A percentile compares a stretch with the other conserved stretches of the same genome.
Evolutionary conservation across 257 asterid species (phyloP).

Genomic region (Solanum rostratum): DNA sequence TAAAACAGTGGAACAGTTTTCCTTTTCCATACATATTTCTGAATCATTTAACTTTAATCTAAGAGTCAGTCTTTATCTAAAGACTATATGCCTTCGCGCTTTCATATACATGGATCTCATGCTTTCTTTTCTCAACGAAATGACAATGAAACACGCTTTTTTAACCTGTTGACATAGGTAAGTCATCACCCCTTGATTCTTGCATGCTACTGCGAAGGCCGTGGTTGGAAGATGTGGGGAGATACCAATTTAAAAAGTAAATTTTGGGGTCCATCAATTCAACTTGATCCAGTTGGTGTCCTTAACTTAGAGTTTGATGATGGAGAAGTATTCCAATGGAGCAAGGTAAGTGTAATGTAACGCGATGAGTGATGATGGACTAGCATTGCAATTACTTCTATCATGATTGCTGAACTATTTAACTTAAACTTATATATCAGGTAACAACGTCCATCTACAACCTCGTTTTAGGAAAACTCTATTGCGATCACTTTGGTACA

Average conservation of each 20-base stretch:
- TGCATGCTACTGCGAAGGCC: constrained; percentile 15
- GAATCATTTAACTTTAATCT: no score
- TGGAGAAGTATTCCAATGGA: constrained; percentile 15
- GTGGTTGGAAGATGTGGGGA: constrained; percentile 15
- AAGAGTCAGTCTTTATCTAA: neutral
- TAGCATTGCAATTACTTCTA: neutral
- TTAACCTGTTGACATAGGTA: constrained; percentile 3
- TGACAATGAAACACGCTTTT: neutral
- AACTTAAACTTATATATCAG: neutral
- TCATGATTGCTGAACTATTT: neutral
- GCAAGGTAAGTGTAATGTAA: neutral
- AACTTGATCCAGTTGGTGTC: constrained; percentile 14
- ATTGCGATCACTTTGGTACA: constrained; percentile 15
- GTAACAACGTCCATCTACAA: constrained; percentile 16
- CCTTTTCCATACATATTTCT: no score
- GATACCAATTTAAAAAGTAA: constrained; percentile 9
- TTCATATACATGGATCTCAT: neutral
- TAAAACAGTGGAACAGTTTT: no score
- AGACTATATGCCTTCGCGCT: neutral
- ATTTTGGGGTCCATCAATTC: constrained; percentile 22
- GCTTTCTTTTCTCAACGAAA: neutral
- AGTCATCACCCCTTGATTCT: constrained; percentile 18
- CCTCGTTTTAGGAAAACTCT: constrained; percentile 9
- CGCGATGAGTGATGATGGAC: neutral
- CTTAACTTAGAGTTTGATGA: constrained; percentile 16